These are phyloP conservation scores for Cutaneotrichosporon arboriforme DNA, from an alignment of 1,284 basidiomycete species.

Conservation along the genomic window DNA sequence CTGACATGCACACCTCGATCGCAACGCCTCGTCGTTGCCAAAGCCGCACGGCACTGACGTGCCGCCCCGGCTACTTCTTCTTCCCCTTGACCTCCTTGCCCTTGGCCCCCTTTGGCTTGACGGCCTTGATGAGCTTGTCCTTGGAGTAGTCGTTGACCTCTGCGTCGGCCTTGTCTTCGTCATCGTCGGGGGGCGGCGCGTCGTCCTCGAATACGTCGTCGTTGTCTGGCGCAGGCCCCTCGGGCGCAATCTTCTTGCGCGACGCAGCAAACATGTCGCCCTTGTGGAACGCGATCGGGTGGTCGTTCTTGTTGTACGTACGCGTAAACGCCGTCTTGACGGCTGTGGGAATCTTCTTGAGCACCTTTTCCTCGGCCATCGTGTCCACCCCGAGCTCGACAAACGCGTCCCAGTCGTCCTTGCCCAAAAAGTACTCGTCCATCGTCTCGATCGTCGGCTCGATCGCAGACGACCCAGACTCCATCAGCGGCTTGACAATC, in stretches of 20 bases:
- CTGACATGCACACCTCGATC: no score
- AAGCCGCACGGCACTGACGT: no score
- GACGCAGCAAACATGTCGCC: conserved; percentile 67
- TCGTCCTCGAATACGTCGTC: conserved; percentile 70
- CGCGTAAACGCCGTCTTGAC: conserved; percentile 81
- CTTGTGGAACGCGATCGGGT: conserved; percentile 88
- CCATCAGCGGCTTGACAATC: conserved; percentile 70
- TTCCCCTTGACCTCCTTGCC: conserved; percentile 12
- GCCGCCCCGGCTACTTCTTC: conserved; percentile 5
- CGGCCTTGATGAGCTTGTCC: conserved; percentile 56
- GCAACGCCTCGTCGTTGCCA: no score
- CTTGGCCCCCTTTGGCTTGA: conserved; percentile 42
- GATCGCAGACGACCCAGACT: conserved; percentile 63
- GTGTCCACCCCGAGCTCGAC: conserved; percentile 86
- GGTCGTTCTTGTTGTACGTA: conserved; percentile 81
- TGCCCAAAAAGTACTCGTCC: conserved; percentile 90
- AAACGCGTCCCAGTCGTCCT: conserved; percentile 93
- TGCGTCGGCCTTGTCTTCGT: conserved; percentile 44
- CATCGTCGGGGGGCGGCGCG: conserved; percentile 46
- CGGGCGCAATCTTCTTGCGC: conserved; percentile 62
- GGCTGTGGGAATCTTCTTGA: conserved; percentile 76
- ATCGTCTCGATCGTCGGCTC: conserved; percentile 76
- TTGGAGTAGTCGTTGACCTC: conserved; percentile 50
- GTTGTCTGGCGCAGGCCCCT: conserved; percentile 70
- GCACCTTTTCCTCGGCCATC: conserved; percentile 63